Evolutionary conservation across 148 eudicot genomes (phyloP).

Genomic region (Arbutus unedo): DNA sequence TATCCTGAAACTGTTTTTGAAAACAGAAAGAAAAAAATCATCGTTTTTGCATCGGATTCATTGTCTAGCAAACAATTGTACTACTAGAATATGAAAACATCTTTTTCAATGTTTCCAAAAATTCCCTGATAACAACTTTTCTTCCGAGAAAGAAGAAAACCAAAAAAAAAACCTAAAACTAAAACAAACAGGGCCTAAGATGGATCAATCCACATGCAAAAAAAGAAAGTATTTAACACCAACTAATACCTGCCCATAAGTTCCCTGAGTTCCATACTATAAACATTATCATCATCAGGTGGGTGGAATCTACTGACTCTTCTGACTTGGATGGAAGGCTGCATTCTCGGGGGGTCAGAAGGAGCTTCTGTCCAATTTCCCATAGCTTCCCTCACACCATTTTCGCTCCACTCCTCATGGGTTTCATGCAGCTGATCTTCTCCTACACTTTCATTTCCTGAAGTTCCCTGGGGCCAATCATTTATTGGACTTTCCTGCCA

Average conservation of each 20-base stretch:
- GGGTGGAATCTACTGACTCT: conserved; percentile 76
- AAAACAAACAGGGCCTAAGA: background rate
- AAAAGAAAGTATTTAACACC: background rate
- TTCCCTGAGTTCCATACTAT: conserved; percentile 99
- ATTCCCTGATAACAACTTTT: background rate
- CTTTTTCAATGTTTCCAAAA: background rate
- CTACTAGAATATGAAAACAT: background rate
- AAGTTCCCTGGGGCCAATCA: conserved; percentile 45
- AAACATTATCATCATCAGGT: conserved; percentile 90
- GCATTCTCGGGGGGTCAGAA: conserved; percentile 58
- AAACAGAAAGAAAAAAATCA: background rate
- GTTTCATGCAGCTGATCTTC: conserved; percentile 35
- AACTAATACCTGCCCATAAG: conserved; percentile 73
- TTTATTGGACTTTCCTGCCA: conserved; percentile 47
- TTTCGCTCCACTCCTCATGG: conserved; percentile 54
- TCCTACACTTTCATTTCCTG: conserved; percentile 39
- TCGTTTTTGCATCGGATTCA: background rate
- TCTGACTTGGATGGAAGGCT: conserved; percentile 51
- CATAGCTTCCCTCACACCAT: conserved; percentile 41
- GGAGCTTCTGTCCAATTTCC: conserved; percentile 64
- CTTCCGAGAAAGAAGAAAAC: background rate
- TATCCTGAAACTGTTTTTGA: background rate
- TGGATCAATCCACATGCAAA: background rate
- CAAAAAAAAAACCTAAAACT: background rate
- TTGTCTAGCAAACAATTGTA: background rate